Conservation (phyloP, 2,329 filamentous ascomycete species). For the Pleurostoma richardsiae region DNA sequence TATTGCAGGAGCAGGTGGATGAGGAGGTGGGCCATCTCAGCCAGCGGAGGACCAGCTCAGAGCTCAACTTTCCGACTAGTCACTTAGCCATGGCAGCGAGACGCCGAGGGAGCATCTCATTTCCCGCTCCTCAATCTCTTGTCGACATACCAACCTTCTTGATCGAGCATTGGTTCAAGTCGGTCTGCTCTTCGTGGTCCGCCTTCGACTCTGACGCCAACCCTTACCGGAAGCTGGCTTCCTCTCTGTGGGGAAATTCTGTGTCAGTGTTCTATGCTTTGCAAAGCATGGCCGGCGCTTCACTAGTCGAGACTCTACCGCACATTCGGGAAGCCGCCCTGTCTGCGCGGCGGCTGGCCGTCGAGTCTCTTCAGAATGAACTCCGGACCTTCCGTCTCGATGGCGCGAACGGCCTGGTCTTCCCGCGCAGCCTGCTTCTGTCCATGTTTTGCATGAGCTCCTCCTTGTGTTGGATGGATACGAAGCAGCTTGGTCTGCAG, state of each 20-base stretch:
- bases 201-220: conserved; percentile 18
- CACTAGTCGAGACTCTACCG: conserved; percentile 13
- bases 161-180: conserved; percentile 23
- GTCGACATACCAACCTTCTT: conserved; percentile 18
- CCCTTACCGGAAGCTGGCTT: conserved; percentile 16
- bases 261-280: conserved; percentile 16
- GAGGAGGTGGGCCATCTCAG: background rate
- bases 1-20: no score
- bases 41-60: background rate
- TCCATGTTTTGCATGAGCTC: conserved; percentile 33
- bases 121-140: conserved; percentile 8
- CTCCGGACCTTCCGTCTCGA: conserved; percentile 18
- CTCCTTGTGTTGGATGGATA: conserved; percentile 33
- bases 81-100: background rate
- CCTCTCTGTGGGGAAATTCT: conserved; percentile 15
- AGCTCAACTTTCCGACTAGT: background rate
- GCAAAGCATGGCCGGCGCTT: conserved; percentile 19
- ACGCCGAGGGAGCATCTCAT: background rate
- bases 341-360: background rate
- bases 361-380: conserved; percentile 24
- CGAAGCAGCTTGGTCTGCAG: conserved; percentile 15
- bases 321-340: conserved; percentile 1
- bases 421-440: conserved; percentile 28
- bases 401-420: conserved; percentile 6
- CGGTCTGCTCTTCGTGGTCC: conserved; percentile 19